These are phyloP conservation scores for Diophrys sp. DNA, from an alignment of 73 alveolate species.

Conservation along the genomic window DNA sequence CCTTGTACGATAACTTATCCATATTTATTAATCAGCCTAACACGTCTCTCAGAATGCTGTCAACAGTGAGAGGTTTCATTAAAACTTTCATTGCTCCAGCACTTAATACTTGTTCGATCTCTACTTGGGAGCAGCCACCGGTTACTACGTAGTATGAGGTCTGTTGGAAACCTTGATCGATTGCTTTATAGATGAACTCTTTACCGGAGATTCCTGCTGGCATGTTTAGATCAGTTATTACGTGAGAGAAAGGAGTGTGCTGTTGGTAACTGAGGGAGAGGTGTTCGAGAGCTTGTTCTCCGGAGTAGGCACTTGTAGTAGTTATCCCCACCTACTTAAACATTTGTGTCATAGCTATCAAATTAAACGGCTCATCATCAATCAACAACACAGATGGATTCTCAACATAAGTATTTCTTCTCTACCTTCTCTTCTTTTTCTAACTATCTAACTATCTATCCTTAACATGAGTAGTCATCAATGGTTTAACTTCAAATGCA, in stretches of 20 bases:
- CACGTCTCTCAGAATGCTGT: no score
- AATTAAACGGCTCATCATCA: conserved; percentile 38
- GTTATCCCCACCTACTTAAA: not conserved
- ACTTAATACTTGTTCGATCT: not conserved
- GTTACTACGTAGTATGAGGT: not conserved
- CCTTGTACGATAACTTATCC: no score
- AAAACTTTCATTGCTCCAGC: not conserved
- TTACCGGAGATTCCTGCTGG: not conserved
- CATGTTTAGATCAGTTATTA: not conserved
- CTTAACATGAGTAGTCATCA: not conserved
- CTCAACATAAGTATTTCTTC: not conserved
- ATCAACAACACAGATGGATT: not conserved
- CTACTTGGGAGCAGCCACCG: not conserved
- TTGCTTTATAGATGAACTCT: not conserved
- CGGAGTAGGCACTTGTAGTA: not conserved
- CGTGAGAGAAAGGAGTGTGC: not conserved
- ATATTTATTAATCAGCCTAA: no score
- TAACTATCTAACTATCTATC: not conserved
- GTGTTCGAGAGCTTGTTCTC: conserved; percentile 14
- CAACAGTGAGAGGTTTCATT: not conserved
- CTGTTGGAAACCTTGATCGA: not conserved
- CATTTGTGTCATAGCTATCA: conserved; percentile 4
- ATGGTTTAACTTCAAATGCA: not conserved
- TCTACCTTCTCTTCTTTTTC: not conserved
- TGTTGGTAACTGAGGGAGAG: not conserved